Conservation (phyloP, 1,284 basidiomycete species). For the Termitomyces sp. region DNA sequence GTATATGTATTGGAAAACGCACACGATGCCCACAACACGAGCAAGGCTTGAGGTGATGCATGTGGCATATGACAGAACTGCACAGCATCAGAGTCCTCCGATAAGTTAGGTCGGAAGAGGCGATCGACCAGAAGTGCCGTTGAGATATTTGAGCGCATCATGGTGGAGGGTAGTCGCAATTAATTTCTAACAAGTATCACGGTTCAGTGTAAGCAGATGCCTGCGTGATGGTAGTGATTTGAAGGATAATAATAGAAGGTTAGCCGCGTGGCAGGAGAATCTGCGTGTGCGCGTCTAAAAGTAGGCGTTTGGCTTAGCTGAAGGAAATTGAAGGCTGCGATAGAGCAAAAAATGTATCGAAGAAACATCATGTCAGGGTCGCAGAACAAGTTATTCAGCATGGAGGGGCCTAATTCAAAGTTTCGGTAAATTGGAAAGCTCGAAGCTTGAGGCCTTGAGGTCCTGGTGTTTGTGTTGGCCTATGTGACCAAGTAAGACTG, state of each 20-base stretch:
- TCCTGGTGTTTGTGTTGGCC: too few relatives aligned
- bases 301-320: background rate
- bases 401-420: background rate
- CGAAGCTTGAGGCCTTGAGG: too few relatives aligned
- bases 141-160: constrained; percentile 5
- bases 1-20: constrained; percentile 24
- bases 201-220: background rate
- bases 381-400: background rate
- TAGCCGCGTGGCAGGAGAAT: background rate
- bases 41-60: constrained; percentile 36
- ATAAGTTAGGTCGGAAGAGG: constrained; percentile 16
- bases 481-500: background rate
- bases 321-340: background rate
- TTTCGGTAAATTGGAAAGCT: background rate
- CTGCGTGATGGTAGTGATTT: background rate
- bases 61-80: constrained; percentile 25
- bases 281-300: background rate
- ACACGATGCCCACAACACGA: constrained; percentile 34
- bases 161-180: constrained; percentile 3
- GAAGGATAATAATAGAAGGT: background rate
- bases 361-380: background rate
- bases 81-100: constrained; percentile 15
- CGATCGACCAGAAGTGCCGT: constrained; percentile 12
- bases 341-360: background rate
- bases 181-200: constrained; percentile 13